A percentile compares a stretch with the other conserved stretches of the same genome.
Evolutionary conservation across 176 grass and related monocot species (phyloP).

Genomic region (Oropetium thomaeum): DNA sequence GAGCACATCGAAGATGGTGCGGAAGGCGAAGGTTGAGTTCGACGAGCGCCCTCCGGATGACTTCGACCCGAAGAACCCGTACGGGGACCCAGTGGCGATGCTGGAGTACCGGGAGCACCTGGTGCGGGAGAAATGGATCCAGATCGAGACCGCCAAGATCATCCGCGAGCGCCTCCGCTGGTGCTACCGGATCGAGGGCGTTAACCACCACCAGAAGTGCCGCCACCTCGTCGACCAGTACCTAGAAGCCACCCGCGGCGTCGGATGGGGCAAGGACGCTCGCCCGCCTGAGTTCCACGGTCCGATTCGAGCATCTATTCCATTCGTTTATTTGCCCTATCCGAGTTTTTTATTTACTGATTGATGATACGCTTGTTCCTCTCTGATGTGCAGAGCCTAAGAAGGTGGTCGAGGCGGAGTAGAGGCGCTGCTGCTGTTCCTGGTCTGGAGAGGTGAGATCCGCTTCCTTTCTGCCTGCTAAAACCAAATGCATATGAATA

Average conservation of each 20-base stretch:
- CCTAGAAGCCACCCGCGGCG: conserved; percentile 76
- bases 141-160: conserved; percentile 99
- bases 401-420: conserved; percentile 50
- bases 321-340: neutral
- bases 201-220: conserved; percentile 93
- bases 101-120: conserved; percentile 91
- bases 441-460: conserved; percentile 41
- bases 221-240: conserved; percentile 94
- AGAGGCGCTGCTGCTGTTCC: conserved; percentile 31
- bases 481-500: neutral
- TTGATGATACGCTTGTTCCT: conserved; percentile 1
- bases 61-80: conserved; percentile 85
- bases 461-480: neutral
- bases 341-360: neutral
- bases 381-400: conserved; percentile 51
- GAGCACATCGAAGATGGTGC: conserved; percentile 55
- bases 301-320: neutral
- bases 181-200: conserved; percentile 95
- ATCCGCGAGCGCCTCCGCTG: conserved; percentile 87
- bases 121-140: conserved; percentile 99
- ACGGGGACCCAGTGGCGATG: conserved; percentile 94
- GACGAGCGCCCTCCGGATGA: conserved; percentile 81
- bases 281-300: conserved; percentile 77
- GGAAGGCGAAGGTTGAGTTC: conserved; percentile 98
- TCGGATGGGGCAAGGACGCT: conserved; percentile 89